These are phyloP conservation scores for Selaginella tamariscina DNA, from an alignment of 75 land plant species.

Conservation along the genomic window DNA sequence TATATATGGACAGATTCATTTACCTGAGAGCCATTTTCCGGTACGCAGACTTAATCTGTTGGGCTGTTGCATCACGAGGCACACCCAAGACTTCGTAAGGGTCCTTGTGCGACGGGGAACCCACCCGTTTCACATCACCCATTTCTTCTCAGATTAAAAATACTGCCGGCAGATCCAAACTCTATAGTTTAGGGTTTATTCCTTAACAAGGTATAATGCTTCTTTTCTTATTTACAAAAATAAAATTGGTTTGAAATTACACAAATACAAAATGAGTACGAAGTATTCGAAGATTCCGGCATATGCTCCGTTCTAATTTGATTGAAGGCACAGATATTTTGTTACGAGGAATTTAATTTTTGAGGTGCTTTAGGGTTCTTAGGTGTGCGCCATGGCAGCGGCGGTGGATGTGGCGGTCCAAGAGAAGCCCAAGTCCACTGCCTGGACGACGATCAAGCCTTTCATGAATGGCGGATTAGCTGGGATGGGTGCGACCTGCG, in stretches of 20 bases:
- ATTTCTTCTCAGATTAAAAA: too few relatives aligned
- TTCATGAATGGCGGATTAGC: conserved; percentile 76
- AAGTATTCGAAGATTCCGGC: too few relatives aligned
- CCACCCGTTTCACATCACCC: not conserved
- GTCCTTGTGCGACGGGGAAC: conserved; percentile 36
- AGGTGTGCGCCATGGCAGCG: conserved; percentile 7
- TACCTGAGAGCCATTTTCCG: conserved; percentile 89
- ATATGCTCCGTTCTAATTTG: too few relatives aligned
- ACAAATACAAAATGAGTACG: too few relatives aligned
- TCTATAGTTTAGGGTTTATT: too few relatives aligned
- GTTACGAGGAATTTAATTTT: not conserved
- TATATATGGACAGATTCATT: not conserved
- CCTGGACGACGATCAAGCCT: conserved; percentile 74
- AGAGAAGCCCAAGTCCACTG: conserved; percentile 37
- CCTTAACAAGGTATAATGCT: too few relatives aligned
- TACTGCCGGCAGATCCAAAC: too few relatives aligned
- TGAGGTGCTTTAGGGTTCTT: not conserved
- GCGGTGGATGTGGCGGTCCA: conserved; percentile 19
- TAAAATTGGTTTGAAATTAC: too few relatives aligned
- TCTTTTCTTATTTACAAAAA: too few relatives aligned
- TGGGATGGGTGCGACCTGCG: conserved; percentile 93
- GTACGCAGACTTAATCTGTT: conserved; percentile 81
- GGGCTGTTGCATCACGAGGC: conserved; percentile 59
- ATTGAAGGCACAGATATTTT: too few relatives aligned
- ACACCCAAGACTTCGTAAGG: conserved; percentile 89